Percentiles rank a stretch among this genome's conserved stretches.
Conservation (phyloP, 768 basidiomycete genomes). For the Suillus subalutaceus region DNA sequence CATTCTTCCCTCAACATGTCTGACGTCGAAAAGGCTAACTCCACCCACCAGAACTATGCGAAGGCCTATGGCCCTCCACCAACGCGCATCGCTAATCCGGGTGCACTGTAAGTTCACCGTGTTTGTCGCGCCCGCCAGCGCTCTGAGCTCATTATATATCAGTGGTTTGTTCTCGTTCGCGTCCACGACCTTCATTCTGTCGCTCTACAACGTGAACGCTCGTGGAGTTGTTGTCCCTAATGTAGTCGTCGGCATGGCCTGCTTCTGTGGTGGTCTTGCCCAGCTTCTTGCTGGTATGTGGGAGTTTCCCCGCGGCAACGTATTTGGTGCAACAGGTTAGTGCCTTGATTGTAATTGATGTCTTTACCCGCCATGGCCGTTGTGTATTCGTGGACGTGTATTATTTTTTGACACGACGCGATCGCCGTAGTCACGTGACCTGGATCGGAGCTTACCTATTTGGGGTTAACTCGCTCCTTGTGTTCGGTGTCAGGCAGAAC, state of each 20-base stretch:
- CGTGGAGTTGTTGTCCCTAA: constrained; percentile 62
- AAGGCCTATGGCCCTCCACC: constrained; percentile 25
- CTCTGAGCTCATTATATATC: constrained; percentile 5
- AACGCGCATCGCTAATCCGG: constrained; percentile 58
- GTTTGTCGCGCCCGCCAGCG: neutral
- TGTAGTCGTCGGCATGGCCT: constrained; percentile 83
- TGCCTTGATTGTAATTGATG: constrained; percentile 7
- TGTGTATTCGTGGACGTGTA: neutral
- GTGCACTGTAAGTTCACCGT: constrained; percentile 30
- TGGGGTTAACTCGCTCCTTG: neutral
- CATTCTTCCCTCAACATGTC: constrained; percentile 29
- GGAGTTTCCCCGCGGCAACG: constrained; percentile 74
- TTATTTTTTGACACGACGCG: neutral
- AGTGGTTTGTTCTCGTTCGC: constrained; percentile 86
- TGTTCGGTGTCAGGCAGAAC: neutral
- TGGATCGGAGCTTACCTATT: neutral
- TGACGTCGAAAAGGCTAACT: constrained; percentile 37
- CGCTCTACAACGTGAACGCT: constrained; percentile 67
- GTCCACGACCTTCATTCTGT: constrained; percentile 79
- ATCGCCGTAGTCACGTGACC: constrained; percentile 6
- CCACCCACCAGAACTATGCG: constrained; percentile 25
- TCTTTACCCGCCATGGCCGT: too few species aligned
- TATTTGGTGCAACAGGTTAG: constrained; percentile 74
- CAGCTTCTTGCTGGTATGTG: constrained; percentile 92
- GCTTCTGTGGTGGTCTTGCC: constrained; percentile 81